phyloP scores from a whole-genome alignment of 139 green algal genomes.

The Micractinium sp. region DNA sequence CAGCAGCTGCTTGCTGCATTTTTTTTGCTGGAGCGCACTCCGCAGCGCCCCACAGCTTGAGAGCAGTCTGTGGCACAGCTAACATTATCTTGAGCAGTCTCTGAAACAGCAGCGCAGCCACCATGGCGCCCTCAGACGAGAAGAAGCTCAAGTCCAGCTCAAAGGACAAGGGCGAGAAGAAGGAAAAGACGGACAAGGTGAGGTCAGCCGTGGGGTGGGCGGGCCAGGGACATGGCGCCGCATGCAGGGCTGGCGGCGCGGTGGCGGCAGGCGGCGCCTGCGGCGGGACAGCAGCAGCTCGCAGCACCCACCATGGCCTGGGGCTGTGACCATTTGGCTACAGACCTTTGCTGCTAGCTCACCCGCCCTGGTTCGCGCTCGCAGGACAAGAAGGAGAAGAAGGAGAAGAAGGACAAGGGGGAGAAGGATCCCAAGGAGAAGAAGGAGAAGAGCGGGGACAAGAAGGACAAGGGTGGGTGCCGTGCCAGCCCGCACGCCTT shows the following conservation, averaged over 20 bases:
- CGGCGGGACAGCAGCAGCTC: not conserved
- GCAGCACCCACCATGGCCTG: too few species aligned
- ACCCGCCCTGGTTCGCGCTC: not conserved
- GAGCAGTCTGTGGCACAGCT: too few species aligned
- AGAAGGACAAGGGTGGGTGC: conserved; percentile 51
- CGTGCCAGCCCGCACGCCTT: not conserved
- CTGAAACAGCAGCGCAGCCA: not conserved
- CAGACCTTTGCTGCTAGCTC: too few species aligned
- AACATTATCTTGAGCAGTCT: too few species aligned
- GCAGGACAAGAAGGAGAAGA: conserved; percentile 58
- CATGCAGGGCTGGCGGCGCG: not conserved
- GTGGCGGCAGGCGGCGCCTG: not conserved
- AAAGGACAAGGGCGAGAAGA: conserved; percentile 32
- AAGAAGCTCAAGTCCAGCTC: conserved; percentile 18
- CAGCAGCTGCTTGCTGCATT: too few species aligned
- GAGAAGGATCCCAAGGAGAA: conserved; percentile 47
- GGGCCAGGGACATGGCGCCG: not conserved
- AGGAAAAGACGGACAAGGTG: conserved; percentile 27
- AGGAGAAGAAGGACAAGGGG: conserved; percentile 52
- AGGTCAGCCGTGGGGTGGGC: not conserved
- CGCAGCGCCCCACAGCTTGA: too few species aligned
- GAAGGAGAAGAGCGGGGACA: conserved; percentile 61
- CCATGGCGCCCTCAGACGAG: conserved; percentile 24
- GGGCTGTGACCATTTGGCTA: too few species aligned
- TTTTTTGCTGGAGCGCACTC: too few species aligned